phyloP scores from a whole-genome alignment of 345 rosid genomes.

The Eucalyptus paniculata region DNA sequence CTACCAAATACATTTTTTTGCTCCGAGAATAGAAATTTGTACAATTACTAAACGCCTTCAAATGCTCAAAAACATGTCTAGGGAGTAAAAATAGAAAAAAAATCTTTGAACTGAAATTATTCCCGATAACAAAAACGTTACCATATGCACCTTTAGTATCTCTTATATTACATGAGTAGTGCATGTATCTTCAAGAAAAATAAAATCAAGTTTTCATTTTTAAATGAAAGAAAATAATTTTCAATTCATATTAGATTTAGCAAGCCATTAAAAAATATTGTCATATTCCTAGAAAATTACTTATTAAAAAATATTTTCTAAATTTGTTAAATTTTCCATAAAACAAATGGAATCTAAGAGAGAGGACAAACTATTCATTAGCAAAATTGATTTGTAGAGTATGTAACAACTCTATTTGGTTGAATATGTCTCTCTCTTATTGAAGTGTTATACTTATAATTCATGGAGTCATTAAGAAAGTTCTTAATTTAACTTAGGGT shows the following conservation, averaged over 20 bases:
- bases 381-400: neutral
- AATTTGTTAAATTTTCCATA: fast-evolving
- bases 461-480: neutral
- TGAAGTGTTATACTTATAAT: neutral
- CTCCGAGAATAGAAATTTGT: fast-evolving
- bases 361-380: neutral
- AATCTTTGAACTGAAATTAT: fast-evolving
- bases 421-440: neutral
- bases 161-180: neutral
- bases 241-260: neutral
- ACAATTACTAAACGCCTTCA: too few species aligned
- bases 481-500: neutral
- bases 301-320: too few species aligned
- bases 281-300: neutral
- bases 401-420: neutral
- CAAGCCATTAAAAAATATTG: neutral
- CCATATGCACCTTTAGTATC: fast-evolving
- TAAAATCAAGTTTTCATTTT: neutral
- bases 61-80: too few species aligned
- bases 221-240: neutral
- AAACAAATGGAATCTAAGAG: neutral
- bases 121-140: fast-evolving
- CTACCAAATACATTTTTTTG: too few species aligned
- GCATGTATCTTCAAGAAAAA: neutral
- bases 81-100: too few species aligned